These are phyloP conservation scores for Diutina scorzettiae DNA, from an alignment of 1,139 yeast genomes.

Conservation along the genomic window DNA sequence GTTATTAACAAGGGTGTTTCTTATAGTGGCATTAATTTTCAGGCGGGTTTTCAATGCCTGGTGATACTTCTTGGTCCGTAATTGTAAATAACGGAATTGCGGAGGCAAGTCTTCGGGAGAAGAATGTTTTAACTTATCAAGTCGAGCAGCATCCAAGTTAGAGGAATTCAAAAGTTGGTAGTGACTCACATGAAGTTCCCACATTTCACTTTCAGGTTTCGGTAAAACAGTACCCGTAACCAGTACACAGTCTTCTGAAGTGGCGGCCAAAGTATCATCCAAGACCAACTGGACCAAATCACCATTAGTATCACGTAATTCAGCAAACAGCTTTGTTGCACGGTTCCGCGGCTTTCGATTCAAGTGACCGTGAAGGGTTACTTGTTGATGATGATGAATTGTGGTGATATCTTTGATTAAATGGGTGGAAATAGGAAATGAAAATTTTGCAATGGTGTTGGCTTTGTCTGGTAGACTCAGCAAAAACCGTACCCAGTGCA, in stretches of 20 bases:
- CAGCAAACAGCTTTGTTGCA: conserved; percentile 49
- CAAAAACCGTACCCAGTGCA: conserved; percentile 2
- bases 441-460: conserved; percentile 15
- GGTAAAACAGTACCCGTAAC: conserved; percentile 44
- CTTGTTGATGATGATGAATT: conserved; percentile 9
- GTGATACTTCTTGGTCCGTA: conserved; percentile 55
- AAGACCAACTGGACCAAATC: conserved; percentile 51
- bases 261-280: conserved; percentile 29
- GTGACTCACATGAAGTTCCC: conserved; percentile 46
- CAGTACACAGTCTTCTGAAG: conserved; percentile 62
- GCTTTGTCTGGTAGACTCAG: conserved; percentile 2
- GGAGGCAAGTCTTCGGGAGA: conserved; percentile 54
- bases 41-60: conserved; percentile 50
- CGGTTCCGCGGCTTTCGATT: conserved; percentile 50
- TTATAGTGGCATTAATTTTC: conserved; percentile 40
- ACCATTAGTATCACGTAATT: conserved; percentile 63
- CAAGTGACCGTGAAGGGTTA: conserved; percentile 68
- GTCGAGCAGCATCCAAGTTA: conserved; percentile 55
- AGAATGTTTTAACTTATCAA: conserved; percentile 43
- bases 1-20: conserved; percentile 33
- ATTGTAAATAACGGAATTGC: conserved; percentile 68
- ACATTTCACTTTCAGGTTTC: conserved; percentile 17
- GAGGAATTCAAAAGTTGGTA: conserved; percentile 56
- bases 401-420: conserved; percentile 13
- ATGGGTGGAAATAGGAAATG: conserved; percentile 28